These are phyloP conservation scores for Globisporangium splendens DNA, from an alignment of 352 stramenopile genomes.

Conservation along the genomic window DNA sequence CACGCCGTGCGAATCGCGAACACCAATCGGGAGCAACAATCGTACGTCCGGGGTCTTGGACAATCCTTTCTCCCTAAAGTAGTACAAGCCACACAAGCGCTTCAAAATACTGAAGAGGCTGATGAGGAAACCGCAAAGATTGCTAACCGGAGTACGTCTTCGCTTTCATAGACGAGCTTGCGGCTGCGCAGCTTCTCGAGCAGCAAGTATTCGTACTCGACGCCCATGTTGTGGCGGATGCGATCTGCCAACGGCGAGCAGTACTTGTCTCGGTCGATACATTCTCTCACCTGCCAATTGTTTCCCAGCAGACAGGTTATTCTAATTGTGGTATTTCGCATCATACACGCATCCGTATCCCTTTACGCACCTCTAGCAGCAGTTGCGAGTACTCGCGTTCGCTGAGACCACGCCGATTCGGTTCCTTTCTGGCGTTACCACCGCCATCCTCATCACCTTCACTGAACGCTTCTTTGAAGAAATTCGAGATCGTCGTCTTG, in stretches of 20 bases:
- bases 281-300: constrained; percentile 50
- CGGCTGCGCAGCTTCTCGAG: constrained; percentile 65
- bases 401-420: neutral
- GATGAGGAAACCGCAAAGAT: neutral
- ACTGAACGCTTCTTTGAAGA: constrained; percentile 53
- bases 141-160: constrained; percentile 59
- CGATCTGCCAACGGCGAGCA: constrained; percentile 79
- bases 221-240: constrained; percentile 68
- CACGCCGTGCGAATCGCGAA: constrained; percentile 49
- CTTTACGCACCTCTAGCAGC: constrained; percentile 20
- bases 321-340: too few species aligned
- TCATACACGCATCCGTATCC: neutral
- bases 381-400: constrained; percentile 26
- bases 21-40: constrained; percentile 72
- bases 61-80: constrained; percentile 48
- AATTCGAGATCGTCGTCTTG: constrained; percentile 65
- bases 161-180: constrained; percentile 77
- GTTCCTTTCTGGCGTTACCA: neutral
- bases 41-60: constrained; percentile 87
- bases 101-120: neutral
- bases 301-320: neutral
- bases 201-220: constrained; percentile 87
- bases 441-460: constrained; percentile 13
- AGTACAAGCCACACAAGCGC: neutral
- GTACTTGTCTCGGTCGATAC: constrained; percentile 58